Base-by-base conservation (phyloP, 2,329 filamentous ascomycete genomes). In the Hyphodiscus sp. region DNA sequence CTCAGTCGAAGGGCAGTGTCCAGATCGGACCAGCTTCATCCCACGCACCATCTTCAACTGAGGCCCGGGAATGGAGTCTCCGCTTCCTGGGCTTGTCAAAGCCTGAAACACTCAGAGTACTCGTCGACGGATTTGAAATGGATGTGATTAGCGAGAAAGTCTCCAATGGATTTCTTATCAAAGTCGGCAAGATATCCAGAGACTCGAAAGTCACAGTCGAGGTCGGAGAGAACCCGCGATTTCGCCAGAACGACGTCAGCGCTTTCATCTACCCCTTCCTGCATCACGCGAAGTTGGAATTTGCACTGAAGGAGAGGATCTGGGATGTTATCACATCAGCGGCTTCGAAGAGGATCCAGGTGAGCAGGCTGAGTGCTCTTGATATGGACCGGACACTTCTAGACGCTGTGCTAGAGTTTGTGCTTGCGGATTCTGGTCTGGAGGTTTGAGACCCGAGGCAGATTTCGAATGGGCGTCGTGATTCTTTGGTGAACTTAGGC, bases 291-390 rank as follows among this genome's bases (percentile, higher is more conserved):
- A 52, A 57, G 29, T 55, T 59, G 18, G 19, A 49, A 7, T 59
- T 54, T 20, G 15, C 38, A 19, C n/a, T 59, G 51, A 59, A 59
- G 41, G 51, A 55, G 26, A 15, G 50, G 26, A 51, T 68, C 1
- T 65, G 63, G 64, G 47, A 57, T 4, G 50, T 59, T 23, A 26
- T 64, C 2, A 53, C 49, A 20, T 50, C 59, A 8, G 45, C 55
- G 13, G 53, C 60, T 16, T 53, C 60, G 0, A 50, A 49, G 0
- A 47, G 51, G 1, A 50, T 61, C 26, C 62, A 65, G 58, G 49
- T 66, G 30, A 62, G 61, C 6, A 55, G 58, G 7, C 38, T 69
- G 18, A 38, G 33, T 45, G 46, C 55, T 9, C 23, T 58, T 20
- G 58, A 52, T 6, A 53, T 59, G 51, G 47, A 49, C 13, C 19